These are phyloP conservation scores for Monilinia vaccinii-corymbosi DNA, from an alignment of 2,329 filamentous ascomycete species.

Conservation along the genomic window DNA sequence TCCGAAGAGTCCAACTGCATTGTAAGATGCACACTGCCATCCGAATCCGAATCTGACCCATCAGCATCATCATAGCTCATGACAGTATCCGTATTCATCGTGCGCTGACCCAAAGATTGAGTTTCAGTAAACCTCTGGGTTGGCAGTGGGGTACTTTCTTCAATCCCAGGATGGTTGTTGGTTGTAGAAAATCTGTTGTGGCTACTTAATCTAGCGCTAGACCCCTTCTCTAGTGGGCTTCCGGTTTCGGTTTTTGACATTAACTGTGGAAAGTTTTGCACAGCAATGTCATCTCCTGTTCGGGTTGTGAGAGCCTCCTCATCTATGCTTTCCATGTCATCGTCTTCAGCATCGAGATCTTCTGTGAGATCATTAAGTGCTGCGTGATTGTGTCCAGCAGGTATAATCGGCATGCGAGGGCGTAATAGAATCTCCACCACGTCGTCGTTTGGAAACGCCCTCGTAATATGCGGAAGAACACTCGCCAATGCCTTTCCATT, in stretches of 20 bases:
- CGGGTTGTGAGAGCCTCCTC: background rate
- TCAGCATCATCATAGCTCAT: background rate
- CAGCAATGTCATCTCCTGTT: background rate
- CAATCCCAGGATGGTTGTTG: background rate
- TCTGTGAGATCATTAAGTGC: background rate
- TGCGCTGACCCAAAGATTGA: background rate
- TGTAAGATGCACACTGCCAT: constrained; percentile 9
- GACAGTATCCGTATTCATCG: background rate
- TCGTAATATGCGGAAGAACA: constrained; percentile 70
- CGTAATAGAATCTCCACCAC: constrained; percentile 62
- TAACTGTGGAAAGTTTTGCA: background rate
- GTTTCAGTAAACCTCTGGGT: background rate
- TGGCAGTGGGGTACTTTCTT: background rate
- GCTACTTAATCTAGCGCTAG: background rate
- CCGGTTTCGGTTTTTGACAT: background rate
- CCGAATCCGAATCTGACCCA: background rate
- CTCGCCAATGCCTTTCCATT: constrained; percentile 59
- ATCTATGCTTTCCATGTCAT: background rate
- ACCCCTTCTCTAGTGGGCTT: too few species aligned
- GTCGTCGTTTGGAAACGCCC: constrained; percentile 52
- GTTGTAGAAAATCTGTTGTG: background rate
- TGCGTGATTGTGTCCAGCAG: constrained; percentile 11
- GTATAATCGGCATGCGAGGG: constrained; percentile 40
- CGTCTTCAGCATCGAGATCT: background rate
- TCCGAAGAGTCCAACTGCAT: constrained; percentile 7